Conservation (phyloP, 2,329 filamentous ascomycete species). For the Gaeumannomyces sp. region DNA sequence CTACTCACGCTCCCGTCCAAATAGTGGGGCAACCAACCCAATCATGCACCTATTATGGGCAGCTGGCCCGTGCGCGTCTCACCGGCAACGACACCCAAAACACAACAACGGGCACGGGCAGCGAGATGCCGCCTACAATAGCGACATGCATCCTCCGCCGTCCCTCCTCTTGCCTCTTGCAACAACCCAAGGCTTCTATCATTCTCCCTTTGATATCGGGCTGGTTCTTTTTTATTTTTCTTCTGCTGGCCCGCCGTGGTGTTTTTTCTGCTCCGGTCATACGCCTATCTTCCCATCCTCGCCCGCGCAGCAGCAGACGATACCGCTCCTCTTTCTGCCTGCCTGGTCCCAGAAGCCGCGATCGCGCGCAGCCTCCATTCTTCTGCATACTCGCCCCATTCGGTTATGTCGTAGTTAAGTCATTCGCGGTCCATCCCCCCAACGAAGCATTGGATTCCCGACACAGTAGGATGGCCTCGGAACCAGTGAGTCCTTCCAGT, state of each 20-base stretch:
- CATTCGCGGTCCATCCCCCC: neutral
- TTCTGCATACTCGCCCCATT: neutral
- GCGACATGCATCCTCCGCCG: neutral
- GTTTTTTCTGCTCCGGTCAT: neutral
- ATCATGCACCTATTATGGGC: neutral
- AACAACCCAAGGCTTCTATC: neutral
- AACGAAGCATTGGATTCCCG: neutral
- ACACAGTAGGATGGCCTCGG: constrained; percentile 11
- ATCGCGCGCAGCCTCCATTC: neutral
- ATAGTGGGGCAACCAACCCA: neutral
- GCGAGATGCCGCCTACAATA: neutral
- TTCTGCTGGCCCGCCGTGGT: neutral
- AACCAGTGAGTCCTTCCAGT: constrained; percentile 7
- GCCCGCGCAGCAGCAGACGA: neutral
- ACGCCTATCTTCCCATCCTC: neutral
- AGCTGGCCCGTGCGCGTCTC: neutral
- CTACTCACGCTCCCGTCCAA: neutral
- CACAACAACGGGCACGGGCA: neutral
- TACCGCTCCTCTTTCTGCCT: neutral
- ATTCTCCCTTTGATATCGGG: neutral
- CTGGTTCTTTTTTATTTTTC: neutral
- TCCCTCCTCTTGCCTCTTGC: neutral
- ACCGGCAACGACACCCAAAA: neutral
- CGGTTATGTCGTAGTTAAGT: neutral
- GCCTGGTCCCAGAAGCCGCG: neutral